Evolutionary conservation across 257 asterid genomes (phyloP).

Genomic region (Solanum piurae): DNA sequence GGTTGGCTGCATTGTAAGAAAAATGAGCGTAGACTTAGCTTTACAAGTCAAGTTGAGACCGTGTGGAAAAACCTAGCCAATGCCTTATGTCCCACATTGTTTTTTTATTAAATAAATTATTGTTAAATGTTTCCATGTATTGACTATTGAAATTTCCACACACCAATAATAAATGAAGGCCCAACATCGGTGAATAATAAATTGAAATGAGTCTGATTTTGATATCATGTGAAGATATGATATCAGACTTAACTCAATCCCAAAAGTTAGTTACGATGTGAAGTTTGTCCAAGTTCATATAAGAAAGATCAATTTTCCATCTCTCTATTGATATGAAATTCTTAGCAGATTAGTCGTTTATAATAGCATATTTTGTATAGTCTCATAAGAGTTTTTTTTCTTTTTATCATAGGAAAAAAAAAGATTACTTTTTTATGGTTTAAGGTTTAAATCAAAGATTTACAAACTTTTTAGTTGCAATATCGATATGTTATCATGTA

Average conservation of each 20-base stretch:
- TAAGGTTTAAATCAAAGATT: not conserved
- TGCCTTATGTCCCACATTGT: not conserved
- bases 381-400: not conserved
- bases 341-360: fast-evolving
- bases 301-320: no score
- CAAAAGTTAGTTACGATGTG: not conserved
- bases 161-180: not conserved
- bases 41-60: not conserved
- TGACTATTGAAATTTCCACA: not conserved
- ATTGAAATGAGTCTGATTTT: no score
- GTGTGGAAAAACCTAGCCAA: not conserved
- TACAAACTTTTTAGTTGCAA: not conserved
- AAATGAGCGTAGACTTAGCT: not conserved
- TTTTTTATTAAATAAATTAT: not conserved
- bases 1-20: not conserved
- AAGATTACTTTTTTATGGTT: not conserved
- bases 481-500: not conserved
- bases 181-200: no score
- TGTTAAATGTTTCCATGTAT: not conserved
- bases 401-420: not conserved
- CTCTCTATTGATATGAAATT: no score
- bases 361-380: no score
- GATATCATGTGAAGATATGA: no score
- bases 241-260: fast-evolving
- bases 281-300: no score